Percentiles rank a stretch among this genome's conserved stretches.
These are phyloP conservation scores for Barnettozyma hawaiiensis DNA, from an alignment of 1,139 yeast species.

Conservation along the genomic window DNA sequence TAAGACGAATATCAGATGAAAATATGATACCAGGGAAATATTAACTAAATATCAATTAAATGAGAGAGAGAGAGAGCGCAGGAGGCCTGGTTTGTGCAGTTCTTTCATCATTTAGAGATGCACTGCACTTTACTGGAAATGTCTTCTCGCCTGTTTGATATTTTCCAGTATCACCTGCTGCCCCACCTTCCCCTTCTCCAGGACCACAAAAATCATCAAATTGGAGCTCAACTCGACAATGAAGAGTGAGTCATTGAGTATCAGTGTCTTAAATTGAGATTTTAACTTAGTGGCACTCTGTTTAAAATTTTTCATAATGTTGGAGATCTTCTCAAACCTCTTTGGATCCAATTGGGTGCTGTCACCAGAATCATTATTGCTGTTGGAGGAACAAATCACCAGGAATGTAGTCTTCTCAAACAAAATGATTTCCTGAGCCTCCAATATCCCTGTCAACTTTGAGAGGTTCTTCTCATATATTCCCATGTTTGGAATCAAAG, in stretches of 20 bases:
- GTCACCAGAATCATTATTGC: constrained; percentile 26
- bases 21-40: too few relatives aligned
- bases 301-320: constrained; percentile 89
- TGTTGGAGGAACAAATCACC: constrained; percentile 72
- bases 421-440: constrained; percentile 85
- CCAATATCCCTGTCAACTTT: constrained; percentile 67
- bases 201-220: constrained; percentile 36
- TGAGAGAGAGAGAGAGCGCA: too few relatives aligned
- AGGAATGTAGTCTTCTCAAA: constrained; percentile 93
- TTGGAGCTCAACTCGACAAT: constrained; percentile 40
- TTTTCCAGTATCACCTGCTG: constrained; percentile 32
- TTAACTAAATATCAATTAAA: too few relatives aligned
- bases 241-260: constrained; percentile 61
- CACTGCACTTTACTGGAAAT: constrained; percentile 25
- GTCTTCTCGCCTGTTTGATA: constrained; percentile 33
- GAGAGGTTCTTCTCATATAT: constrained; percentile 71
- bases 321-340: constrained; percentile 88
- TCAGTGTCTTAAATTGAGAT: constrained; percentile 73
- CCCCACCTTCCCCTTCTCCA: constrained; percentile 20
- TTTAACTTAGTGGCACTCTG: constrained; percentile 88
- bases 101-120: too few relatives aligned
- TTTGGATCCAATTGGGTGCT: constrained; percentile 58
- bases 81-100: too few relatives aligned
- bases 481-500: constrained; percentile 87
- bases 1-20: too few relatives aligned